These are phyloP conservation scores for Priceomyces carsonii DNA, from an alignment of 805 yeast species.

Conservation along the genomic window DNA sequence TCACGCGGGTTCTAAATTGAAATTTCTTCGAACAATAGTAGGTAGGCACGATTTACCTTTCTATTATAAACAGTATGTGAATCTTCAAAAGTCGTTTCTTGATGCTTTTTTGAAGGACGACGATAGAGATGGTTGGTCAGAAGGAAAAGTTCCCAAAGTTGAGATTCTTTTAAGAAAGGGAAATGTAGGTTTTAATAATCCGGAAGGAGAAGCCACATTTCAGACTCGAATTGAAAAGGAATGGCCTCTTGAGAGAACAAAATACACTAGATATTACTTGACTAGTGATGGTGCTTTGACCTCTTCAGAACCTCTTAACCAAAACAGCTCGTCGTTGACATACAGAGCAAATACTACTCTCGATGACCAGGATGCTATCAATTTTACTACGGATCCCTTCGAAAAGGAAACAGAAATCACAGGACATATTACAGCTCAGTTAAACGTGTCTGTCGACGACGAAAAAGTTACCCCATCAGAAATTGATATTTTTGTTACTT, in stretches of 20 bases:
- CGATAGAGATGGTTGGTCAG: slow-evolving; percentile 2
- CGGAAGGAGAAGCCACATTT: slow-evolving; percentile 1
- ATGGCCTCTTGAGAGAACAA: slow-evolving; percentile 4
- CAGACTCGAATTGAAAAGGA: slow-evolving; percentile 3
- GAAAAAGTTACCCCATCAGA: slow-evolving; percentile 1
- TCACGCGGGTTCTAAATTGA: slow-evolving; percentile 1
- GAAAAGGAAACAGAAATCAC: slow-evolving; percentile 1
- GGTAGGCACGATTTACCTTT: slow-evolving; percentile 4
- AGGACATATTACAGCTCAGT: neutral
- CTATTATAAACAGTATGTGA: slow-evolving; percentile 3
- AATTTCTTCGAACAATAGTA: slow-evolving; percentile 1
- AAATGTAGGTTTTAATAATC: slow-evolving; percentile 3
- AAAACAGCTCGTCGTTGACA: neutral
- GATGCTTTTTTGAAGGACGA: slow-evolving; percentile 3
- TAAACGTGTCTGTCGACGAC: slow-evolving; percentile 2
- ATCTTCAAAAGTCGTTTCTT: slow-evolving; percentile 1
- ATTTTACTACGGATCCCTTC: neutral
- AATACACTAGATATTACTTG: slow-evolving; percentile 2
- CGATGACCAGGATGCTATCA: neutral
- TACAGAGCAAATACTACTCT: neutral
- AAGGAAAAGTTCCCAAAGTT: slow-evolving; percentile 1
- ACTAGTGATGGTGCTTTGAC: neutral
- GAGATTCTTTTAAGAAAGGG: slow-evolving; percentile 4
- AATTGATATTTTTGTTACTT: slow-evolving; percentile 1
- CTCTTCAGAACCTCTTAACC: neutral